These are phyloP conservation scores for Trichosphaerium sp. DNA, from an alignment of 78 protist genomes.

Conservation along the genomic window DNA sequence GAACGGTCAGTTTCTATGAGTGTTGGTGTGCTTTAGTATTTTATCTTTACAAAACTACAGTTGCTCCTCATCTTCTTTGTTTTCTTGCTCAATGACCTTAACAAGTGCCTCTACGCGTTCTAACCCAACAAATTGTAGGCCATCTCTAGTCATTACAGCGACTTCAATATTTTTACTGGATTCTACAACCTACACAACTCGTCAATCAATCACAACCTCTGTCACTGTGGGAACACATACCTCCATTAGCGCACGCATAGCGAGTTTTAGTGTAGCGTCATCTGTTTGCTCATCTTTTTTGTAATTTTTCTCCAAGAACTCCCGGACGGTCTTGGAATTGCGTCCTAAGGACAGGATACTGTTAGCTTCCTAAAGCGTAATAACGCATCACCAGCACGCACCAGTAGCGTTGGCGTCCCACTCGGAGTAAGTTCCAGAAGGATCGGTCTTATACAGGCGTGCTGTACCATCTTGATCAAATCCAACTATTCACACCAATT, in stretches of 20 bases:
- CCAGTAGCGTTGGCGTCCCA: constrained; percentile 78
- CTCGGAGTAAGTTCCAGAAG: constrained; percentile 83
- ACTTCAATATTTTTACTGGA: constrained; percentile 86
- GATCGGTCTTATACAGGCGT: constrained; percentile 91
- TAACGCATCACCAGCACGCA: background rate
- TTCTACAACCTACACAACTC: constrained; percentile 79
- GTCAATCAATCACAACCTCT: background rate
- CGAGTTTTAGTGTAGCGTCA: constrained; percentile 75
- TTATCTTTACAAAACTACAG: too few species aligned
- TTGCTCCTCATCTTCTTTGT: constrained; percentile 29
- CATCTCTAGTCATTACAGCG: constrained; percentile 51
- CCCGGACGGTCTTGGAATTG: constrained; percentile 80
- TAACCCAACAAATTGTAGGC: constrained; percentile 22
- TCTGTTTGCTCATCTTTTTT: constrained; percentile 35
- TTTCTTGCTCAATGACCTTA: constrained; percentile 48
- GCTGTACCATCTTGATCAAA: constrained; percentile 85
- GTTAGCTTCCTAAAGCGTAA: constrained; percentile 48
- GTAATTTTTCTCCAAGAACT: constrained; percentile 90
- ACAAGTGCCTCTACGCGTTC: constrained; percentile 33
- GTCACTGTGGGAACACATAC: too few species aligned
- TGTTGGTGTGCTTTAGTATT: too few species aligned
- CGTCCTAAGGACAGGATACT: too few species aligned
- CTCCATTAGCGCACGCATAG: constrained; percentile 92
- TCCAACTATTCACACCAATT: too few species aligned
- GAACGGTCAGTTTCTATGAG: too few species aligned